Conservation (phyloP, 371 early-diverging fungal species). For the Conidiobolus incongruus region DNA sequence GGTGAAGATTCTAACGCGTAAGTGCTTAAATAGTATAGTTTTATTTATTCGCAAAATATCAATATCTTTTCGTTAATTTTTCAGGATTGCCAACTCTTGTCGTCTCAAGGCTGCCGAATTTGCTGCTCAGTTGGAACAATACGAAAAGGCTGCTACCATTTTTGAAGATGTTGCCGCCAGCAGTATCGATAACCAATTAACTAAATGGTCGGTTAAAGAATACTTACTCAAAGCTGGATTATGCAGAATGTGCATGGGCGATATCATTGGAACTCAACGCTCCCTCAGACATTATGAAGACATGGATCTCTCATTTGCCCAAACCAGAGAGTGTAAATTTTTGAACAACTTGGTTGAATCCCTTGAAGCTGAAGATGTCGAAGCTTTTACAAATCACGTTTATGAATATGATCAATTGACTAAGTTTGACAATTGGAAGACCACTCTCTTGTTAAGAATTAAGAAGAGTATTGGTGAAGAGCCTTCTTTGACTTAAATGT, state of each 20-base stretch:
- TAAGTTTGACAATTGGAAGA: constrained; percentile 90
- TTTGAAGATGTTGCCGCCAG: constrained; percentile 68
- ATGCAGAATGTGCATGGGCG: constrained; percentile 56
- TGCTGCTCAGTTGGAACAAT: constrained; percentile 75
- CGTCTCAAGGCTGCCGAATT: constrained; percentile 73
- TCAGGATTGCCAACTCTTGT: constrained; percentile 69
- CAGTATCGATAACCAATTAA: constrained; percentile 65
- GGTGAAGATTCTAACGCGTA: constrained; percentile 77
- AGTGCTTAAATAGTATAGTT: constrained; percentile 7
- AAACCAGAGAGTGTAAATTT: constrained; percentile 68
- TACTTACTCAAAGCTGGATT: constrained; percentile 86
- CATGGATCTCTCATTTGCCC: constrained; percentile 65
- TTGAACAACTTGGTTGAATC: constrained; percentile 48
- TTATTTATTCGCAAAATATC: background rate
- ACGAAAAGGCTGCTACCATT: constrained; percentile 60
- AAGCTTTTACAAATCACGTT: constrained; percentile 56
- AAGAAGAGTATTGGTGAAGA: constrained; percentile 66
- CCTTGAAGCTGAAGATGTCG: constrained; percentile 50
- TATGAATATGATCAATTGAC: constrained; percentile 64
- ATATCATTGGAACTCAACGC: constrained; percentile 40
- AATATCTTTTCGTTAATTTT: background rate
- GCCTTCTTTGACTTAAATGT: constrained; percentile 13
- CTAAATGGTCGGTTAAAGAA: constrained; percentile 84
- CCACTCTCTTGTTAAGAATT: constrained; percentile 60
- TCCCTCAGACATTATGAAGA: constrained; percentile 55